Evolutionary conservation across 106 monocot genomes (phyloP), one percentile per base, ranked within the genome.

Genomic region (Agapanthus africanus): DNA sequence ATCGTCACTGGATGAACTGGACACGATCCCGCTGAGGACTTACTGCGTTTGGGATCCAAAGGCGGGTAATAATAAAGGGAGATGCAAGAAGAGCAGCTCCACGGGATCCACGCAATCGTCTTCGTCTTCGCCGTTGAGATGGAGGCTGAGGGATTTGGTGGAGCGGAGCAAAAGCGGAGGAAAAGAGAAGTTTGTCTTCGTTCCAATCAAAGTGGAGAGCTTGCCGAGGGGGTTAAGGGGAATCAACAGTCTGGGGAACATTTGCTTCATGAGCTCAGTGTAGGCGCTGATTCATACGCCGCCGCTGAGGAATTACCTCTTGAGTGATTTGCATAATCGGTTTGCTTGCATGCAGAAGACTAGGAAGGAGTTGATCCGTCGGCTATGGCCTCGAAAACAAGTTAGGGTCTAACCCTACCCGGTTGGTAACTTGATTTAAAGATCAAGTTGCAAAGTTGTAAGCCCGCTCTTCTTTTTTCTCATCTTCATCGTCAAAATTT

Each of bases 181-280:
- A 36, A 73, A 79, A 42, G 74, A 79, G 67, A 79, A 66, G 37
- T 69, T 79, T 40, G 40, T 68, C 4, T 39, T 62, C 30, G 13
- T 61, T 31, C 28, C 47, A 25, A 34, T 23, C 7, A 11, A 52
- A 63, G 49, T 60, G 59, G 37, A 73, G 23, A 3, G 14, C 7
- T 21, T 51, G 51, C 79, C 80, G 8, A 79, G 75, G 78, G 95
- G 95, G 14, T 46, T 97, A 41, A 67, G 95, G 23, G 95, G 95
- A 16, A 62, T 97, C 70, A 97, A 92, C 65, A 97, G 92, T 46
- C 77, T 97, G 18, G 95, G 95, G 50, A 97, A 86, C 77, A 97
- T 91, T 0, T 97, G 95, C 74, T 97, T 97, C 70, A 89, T 97
- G 91, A 89, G 89, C 86, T 97, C 95, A 10, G 92, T 97, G 32